Percentiles rank a stretch among this genome's conserved stretches.
Conservation (phyloP, 2,329 filamentous ascomycete genomes). For the Pleurostoma richardsiae region DNA sequence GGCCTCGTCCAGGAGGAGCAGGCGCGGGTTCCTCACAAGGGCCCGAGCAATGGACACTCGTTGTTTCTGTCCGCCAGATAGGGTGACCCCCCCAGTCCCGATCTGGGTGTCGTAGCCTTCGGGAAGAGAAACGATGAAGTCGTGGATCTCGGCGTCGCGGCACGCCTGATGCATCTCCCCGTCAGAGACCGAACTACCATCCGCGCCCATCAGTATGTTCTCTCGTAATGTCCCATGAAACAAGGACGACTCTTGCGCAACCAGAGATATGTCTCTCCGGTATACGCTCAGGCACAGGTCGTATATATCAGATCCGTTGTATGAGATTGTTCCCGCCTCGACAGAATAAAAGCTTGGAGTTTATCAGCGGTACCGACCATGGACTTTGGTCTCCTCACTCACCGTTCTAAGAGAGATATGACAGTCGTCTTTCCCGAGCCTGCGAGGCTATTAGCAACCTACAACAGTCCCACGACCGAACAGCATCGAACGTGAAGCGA, state of each 20-base stretch:
- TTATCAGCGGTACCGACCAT: neutral
- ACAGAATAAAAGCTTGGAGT: constrained; percentile 16
- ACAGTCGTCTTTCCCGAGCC: constrained; percentile 30
- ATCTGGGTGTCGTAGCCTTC: constrained; percentile 7
- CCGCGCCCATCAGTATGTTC: constrained; percentile 22
- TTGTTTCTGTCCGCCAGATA: constrained; percentile 9
- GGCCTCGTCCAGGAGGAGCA: constrained; percentile 57
- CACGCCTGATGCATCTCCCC: constrained; percentile 18
- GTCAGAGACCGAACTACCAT: constrained; percentile 12
- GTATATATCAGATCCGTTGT: neutral
- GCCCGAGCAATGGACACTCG: constrained; percentile 9
- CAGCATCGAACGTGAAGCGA: no score
- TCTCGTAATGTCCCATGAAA: constrained; percentile 42
- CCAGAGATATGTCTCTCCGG: constrained; percentile 50
- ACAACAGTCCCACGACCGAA: no score
- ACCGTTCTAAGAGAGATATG: constrained; percentile 41
- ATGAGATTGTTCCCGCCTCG: constrained; percentile 9
- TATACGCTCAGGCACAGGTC: constrained; percentile 36
- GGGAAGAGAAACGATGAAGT: constrained; percentile 10
- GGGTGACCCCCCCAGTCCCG: constrained; percentile 5
- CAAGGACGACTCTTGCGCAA: constrained; percentile 54
- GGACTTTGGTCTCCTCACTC: neutral
- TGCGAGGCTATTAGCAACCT: neutral
- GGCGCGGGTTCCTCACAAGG: constrained; percentile 2
- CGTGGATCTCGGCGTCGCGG: constrained; percentile 20